Base-by-base conservation (phyloP, 2,329 filamentous ascomycete genomes). In the Zasmidium angulare region DNA sequence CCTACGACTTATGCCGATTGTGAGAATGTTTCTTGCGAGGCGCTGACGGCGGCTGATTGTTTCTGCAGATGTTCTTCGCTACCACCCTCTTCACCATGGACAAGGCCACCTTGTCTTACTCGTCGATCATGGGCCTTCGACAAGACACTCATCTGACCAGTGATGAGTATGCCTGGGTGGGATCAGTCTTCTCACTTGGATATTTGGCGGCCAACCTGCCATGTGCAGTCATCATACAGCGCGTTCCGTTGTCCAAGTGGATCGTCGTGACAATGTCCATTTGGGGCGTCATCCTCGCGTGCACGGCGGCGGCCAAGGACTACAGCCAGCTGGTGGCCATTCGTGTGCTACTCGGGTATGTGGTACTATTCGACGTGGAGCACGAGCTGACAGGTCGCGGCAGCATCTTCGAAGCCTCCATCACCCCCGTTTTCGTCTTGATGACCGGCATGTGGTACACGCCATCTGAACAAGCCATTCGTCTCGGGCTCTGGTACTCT, bases 401-500 rank as follows among this genome's bases (percentile, higher is more conserved):
- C 46, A 49, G 52, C 36, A 76, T 76, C 51, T 83, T 83, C 58
- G 83, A 85, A 66, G 75, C 79, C 11, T 79, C 78, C 10, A 78
- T 85, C 14, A 79, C 80, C 0, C 83, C 83, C 0, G 78, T 79
- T n/a, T 77, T 85, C 55, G 80, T 84, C 49, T 75, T 84, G 14
- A 78, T 84, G 55, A 84, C 82, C 0, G 76, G 77, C 1, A 82
- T 82, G 75, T 69, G 66, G 66, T 71, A 71, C 57, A 67, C 63
- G 26, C 50, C 57, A 36, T 20, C 51, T 10, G 85, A 89, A 66
- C 86, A 89, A 70, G 84, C 86, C 0, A 70, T 86, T 21, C 79
- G 86, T 0, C 80, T 87, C 2, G 84, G 85, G 0, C 81, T 81
- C 11, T 89, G 86, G 86, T 89, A 89, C 63, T 78, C 82, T 7